Conservation (phyloP, 139 green algal species). For the Chlorella sorokiniana region DNA sequence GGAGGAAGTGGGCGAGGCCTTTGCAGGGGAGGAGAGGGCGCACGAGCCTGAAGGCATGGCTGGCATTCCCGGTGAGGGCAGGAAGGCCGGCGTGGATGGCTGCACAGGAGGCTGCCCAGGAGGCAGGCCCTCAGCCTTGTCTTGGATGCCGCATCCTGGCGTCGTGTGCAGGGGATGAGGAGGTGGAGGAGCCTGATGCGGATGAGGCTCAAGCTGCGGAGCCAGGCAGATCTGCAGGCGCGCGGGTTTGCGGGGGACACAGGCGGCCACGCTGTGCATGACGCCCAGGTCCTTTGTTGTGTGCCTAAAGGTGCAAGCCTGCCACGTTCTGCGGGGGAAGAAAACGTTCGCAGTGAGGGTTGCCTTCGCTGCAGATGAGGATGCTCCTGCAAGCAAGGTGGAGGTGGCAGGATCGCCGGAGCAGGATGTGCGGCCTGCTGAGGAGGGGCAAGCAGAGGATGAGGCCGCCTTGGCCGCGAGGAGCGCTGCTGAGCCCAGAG, state of each 20-base stretch:
- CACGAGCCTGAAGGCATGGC: constrained; percentile 9
- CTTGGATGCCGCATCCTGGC: not conserved
- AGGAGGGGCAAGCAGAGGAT: not conserved
- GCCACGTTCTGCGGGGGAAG: too few relatives aligned
- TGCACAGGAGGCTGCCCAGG: too few relatives aligned
- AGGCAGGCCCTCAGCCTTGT: too few relatives aligned
- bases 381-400: too few relatives aligned
- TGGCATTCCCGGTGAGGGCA: constrained; percentile 14
- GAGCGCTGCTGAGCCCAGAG: too few relatives aligned
- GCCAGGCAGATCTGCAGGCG: not conserved
- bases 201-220: constrained; percentile 17
- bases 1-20: not conserved
- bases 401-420: too few relatives aligned
- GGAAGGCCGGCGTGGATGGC: too few relatives aligned
- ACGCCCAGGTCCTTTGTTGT: too few relatives aligned
- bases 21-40: not conserved
- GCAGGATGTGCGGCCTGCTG: not conserved
- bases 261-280: too few relatives aligned
- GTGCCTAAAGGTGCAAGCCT: not conserved
- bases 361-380: not conserved
- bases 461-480: not conserved
- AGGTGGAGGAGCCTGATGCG: constrained; percentile 24
- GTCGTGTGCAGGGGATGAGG: constrained; percentile 12
- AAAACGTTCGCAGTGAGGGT: too few relatives aligned
- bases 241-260: not conserved